A percentile compares a stretch with the other conserved stretches of the same genome.
Conservation (phyloP, 345 rosid genomes). For the Zanthoxylum bungeanum region DNA sequence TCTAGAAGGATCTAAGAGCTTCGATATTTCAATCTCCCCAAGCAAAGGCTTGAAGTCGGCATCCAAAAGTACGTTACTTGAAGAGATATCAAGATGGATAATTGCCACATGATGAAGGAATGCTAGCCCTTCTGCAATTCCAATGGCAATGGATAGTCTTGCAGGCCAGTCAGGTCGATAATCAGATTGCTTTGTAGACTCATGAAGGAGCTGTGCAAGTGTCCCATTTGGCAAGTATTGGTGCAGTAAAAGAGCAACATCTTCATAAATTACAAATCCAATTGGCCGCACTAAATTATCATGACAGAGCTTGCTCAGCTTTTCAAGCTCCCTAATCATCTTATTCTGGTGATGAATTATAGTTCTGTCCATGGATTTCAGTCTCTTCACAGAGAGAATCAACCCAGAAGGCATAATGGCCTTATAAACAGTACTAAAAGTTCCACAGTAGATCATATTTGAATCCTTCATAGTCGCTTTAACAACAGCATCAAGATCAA, state of each 20-base stretch:
- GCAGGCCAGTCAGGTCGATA: conserved; percentile 87
- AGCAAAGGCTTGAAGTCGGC: conserved; percentile 65
- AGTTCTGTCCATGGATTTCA: conserved; percentile 85
- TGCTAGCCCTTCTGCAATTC: conserved; percentile 88
- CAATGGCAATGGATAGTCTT: conserved; percentile 78
- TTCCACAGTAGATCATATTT: conserved; percentile 74
- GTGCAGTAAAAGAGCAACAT: conserved; percentile 90
- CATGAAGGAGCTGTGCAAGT: conserved; percentile 77
- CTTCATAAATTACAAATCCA: conserved; percentile 88
- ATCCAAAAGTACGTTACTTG: conserved; percentile 77
- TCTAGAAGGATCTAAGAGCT: conserved; percentile 72
- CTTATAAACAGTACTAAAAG: conserved; percentile 86
- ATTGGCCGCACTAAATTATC: conserved; percentile 78
- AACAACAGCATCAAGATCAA: conserved; percentile 83
- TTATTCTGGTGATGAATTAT: conserved; percentile 82
- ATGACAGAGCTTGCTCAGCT: conserved; percentile 91
- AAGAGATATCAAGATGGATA: conserved; percentile 88
- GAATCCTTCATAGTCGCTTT: conserved; percentile 83
- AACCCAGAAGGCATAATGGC: conserved; percentile 96
- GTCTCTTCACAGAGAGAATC: conserved; percentile 69
- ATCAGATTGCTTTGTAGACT: conserved; percentile 55
- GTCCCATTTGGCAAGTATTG: conserved; percentile 78
- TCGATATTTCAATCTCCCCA: conserved; percentile 93
- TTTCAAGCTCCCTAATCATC: conserved; percentile 95
- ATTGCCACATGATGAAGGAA: conserved; percentile 91